phyloP scores from a whole-genome alignment of 352 stramenopile genomes.

The Phytophthora pseudosyringae region DNA sequence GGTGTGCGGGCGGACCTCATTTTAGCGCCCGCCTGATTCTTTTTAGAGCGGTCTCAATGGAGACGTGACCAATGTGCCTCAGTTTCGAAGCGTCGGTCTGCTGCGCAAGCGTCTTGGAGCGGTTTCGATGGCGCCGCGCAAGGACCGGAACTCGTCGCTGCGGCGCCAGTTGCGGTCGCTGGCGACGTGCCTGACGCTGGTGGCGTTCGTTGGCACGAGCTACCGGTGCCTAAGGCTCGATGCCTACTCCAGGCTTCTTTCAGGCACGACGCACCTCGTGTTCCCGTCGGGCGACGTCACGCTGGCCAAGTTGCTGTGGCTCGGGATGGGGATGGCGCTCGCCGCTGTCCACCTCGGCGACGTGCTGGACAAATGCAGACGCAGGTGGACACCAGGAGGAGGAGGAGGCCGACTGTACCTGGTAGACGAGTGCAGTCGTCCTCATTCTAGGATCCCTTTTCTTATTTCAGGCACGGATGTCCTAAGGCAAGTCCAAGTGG shows the following conservation, averaged over 20 bases:
- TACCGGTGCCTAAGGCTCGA: slow-evolving; percentile 3
- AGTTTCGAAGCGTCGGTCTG: slow-evolving; percentile 16
- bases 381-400: background rate
- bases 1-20: slow-evolving; percentile 1
- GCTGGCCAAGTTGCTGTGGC: slow-evolving; percentile 44
- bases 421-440: slow-evolving; percentile 19
- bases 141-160: background rate
- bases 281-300: slow-evolving; percentile 65
- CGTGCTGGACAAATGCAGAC: slow-evolving; percentile 10
- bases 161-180: slow-evolving; percentile 14
- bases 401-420: slow-evolving; percentile 9
- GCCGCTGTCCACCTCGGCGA: slow-evolving; percentile 41
- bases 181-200: slow-evolving; percentile 11
- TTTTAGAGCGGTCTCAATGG: slow-evolving; percentile 7
- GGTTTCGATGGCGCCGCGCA: slow-evolving; percentile 6
- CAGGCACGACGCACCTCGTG: slow-evolving; percentile 29
- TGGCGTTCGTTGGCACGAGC: slow-evolving; percentile 7
- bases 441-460: background rate
- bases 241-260: slow-evolving; percentile 1
- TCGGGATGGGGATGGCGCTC: slow-evolving; percentile 46
- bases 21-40: slow-evolving; percentile 10
- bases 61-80: background rate
- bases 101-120: background rate
- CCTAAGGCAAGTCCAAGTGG: slow-evolving; percentile 10
- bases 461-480: background rate